Evolutionary conservation across 2,329 filamentous ascomycete species (phyloP), one percentile per base, ranked within the genome.

Genomic region (Aspergillus neotritici): DNA sequence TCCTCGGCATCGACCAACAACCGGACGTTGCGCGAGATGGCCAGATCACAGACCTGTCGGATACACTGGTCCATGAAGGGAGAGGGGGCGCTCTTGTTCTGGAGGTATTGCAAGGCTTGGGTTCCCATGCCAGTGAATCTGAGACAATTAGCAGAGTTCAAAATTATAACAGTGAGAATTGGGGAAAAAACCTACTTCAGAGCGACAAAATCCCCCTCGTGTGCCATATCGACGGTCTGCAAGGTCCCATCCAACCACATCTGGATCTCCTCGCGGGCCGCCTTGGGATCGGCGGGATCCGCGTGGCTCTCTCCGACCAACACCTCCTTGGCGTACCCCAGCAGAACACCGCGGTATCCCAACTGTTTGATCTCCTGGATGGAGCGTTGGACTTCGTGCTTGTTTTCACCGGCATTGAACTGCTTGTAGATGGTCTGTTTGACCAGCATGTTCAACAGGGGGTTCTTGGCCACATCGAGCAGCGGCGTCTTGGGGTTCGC

Each of bases 1-100:
- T 78, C 74, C 54, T 79, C 76, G 4, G 76, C 74, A 49, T 79
- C 76, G 39, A 78, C 66, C 49, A 74, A 68, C 40, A 79, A 61
- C 12, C 72, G 66, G 37, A 68, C 69, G 10, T 65, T 65, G 39
- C 67, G 66, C 11, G 63, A 59, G 37, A 65, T 61, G 2, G 73
- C 70, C 36, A 66, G 51, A 31, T 69, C 61, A 47, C 71, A 71
- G 17, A 75, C 69, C 25, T 61, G 58, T 31, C 65, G 60, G 53
- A 76, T 70, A 1, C 71, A 69, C 8, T 59, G 41, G 31, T 64
- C 53, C 54, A 75, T 70, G 25, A 61, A 58, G 10, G 57, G 49
- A 2, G 74, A 66, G 2, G 72, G 70, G 3, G 59, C 51, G 7
- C 62, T 53, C 37, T 65, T 55, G 4, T 66, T 53, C 43, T 68